Evolutionary conservation across 2,329 filamentous ascomycete genomes (phyloP).

Genomic region (Phaeosphaeria sp.): DNA sequence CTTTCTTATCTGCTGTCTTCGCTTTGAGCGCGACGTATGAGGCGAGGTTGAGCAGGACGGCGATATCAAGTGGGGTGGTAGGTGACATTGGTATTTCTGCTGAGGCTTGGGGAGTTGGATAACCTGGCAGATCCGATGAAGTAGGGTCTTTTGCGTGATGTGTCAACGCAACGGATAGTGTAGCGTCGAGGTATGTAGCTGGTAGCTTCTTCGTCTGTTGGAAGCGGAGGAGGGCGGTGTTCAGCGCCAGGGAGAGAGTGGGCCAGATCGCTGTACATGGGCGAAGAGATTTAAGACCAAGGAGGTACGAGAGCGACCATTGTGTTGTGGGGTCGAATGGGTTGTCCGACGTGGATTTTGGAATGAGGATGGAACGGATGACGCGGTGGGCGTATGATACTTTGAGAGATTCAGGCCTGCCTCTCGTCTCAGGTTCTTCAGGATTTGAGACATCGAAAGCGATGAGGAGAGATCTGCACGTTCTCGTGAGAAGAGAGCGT

Average conservation of each 20-base stretch:
- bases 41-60: slow-evolving; percentile 30
- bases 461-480: slow-evolving; percentile 28
- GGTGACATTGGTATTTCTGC: not conserved
- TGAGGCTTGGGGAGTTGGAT: not conserved
- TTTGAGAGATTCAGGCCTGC: slow-evolving; percentile 19
- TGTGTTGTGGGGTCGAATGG: slow-evolving; percentile 23
- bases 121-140: slow-evolving; percentile 14
- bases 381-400: slow-evolving; percentile 35
- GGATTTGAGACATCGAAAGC: slow-evolving; percentile 26
- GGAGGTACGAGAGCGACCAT: slow-evolving; percentile 35
- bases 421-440: slow-evolving; percentile 5
- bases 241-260: slow-evolving; percentile 23
- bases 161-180: slow-evolving; percentile 19
- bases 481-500: slow-evolving; percentile 20
- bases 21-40: slow-evolving; percentile 27
- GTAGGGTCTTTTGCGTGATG: slow-evolving; percentile 13
- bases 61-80: slow-evolving; percentile 27
- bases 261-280: slow-evolving; percentile 26
- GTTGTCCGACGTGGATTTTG: slow-evolving; percentile 10
- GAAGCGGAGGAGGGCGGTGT: slow-evolving; percentile 24
- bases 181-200: slow-evolving; percentile 29
- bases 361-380: slow-evolving; percentile 29
- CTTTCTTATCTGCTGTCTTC: slow-evolving; percentile 25
- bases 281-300: slow-evolving; percentile 27
- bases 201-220: slow-evolving; percentile 22